Evolutionary conservation across 164 flowering plant species (phyloP), one percentile per base, ranked within the genome.

Genomic region (Dillenia turbinata): DNA sequence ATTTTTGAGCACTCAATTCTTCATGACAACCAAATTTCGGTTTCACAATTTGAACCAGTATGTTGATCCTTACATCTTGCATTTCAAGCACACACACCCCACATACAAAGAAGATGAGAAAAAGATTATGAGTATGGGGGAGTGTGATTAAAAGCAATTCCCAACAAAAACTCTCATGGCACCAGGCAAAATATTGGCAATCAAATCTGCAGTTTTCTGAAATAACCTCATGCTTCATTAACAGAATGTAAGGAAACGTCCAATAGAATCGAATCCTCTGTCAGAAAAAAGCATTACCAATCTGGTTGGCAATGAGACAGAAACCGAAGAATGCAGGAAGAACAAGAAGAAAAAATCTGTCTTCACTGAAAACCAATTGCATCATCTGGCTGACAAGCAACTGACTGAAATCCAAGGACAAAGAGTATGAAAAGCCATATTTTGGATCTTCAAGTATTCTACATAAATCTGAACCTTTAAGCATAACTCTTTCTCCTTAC

Each of bases 161-260:
- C 33, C 2, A 26, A 26, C 33, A 26, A 26, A 26, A 26, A 26
- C 33, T 26, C 33, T 26, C 33, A 26, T 26, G 33, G 33, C 33
- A 26, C 33, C 33, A 26, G 5, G 33, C 33, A 26, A 5, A 26
- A 26, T 2, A 26, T 26, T 26, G 33, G 33, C 33, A 26, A 26
- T 26, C 4, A 26, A 26, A 26, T 26, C 33, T 2, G 33, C 33
- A 26, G 33, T 26, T 26, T 26, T 1, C 2, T 26, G 33, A 26
- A 26, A 3, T 26, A 26, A 26, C 33, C 33, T 26, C 33, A 2
- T 26, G 33, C 33, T 2, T 26, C 33, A 26, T 26, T 26, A 26
- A 43, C 63, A 65, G 47, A 69, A 46, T 48, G 48, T 61, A 9
- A 71, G 71, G 33, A 80, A 75, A 69, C 69, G 72, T 8, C 43